phyloP scores from a whole-genome alignment of 192 early-diverging fungal species.

The Backusella parvicylindrica region DNA sequence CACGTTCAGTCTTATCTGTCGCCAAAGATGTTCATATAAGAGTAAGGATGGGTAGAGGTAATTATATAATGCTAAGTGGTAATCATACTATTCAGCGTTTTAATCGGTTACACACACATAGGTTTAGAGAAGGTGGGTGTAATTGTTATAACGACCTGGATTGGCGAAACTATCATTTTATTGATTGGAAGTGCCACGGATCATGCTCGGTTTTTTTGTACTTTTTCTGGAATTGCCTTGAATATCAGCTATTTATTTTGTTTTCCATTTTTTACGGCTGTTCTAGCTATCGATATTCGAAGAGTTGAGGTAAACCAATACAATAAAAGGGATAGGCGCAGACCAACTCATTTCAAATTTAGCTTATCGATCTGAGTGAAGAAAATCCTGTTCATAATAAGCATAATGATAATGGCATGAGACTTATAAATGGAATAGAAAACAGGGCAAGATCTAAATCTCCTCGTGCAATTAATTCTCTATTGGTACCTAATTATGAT shows the following conservation, averaged over 20 bases:
- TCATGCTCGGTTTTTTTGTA: slow-evolving; percentile 71
- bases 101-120: neutral
- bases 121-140: slow-evolving; percentile 66
- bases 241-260: slow-evolving; percentile 74
- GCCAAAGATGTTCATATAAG: slow-evolving; percentile 65
- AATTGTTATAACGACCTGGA: slow-evolving; percentile 54
- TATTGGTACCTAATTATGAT: neutral
- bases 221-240: slow-evolving; percentile 61
- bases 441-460: neutral
- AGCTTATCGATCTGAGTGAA: slow-evolving; percentile 30
- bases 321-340: neutral
- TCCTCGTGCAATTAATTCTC: neutral
- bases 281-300: slow-evolving; percentile 76
- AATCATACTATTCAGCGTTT: neutral
- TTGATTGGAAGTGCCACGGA: slow-evolving; percentile 54
- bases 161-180: slow-evolving; percentile 54
- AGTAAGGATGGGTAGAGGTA: slow-evolving; percentile 66
- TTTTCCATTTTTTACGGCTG: slow-evolving; percentile 75
- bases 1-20: slow-evolving; percentile 63
- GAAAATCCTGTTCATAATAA: neutral
- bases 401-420: neutral
- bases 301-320: slow-evolving; percentile 56
- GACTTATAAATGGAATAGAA: neutral
- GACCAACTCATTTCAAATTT: neutral
- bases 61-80: neutral